Evolutionary conservation across 768 basidiomycete genomes (phyloP).

Genomic region (Macrolepiota albuminosa): DNA sequence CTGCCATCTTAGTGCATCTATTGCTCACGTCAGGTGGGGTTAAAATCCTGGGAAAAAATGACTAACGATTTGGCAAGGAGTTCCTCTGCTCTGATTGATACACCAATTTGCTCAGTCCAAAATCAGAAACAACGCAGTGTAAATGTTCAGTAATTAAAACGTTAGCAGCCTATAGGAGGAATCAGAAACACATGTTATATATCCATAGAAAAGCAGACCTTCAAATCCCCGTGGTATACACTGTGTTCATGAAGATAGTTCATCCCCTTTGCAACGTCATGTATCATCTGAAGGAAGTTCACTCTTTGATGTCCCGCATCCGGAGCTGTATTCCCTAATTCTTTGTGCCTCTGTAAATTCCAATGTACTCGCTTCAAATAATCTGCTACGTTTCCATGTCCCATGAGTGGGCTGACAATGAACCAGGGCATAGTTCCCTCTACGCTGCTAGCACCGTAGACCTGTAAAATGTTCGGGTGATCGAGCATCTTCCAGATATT

Average conservation of each 20-base stretch:
- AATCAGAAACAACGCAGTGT: slow-evolving; percentile 71
- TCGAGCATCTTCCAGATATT: slow-evolving; percentile 67
- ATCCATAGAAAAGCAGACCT: slow-evolving; percentile 35
- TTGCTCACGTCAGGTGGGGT: neutral
- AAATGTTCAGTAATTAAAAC: slow-evolving; percentile 64
- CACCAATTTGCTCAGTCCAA: slow-evolving; percentile 76
- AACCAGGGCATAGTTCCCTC: slow-evolving; percentile 70
- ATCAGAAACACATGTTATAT: neutral
- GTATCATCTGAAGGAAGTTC: slow-evolving; percentile 55
- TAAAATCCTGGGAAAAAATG: neutral
- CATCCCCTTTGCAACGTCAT: slow-evolving; percentile 77
- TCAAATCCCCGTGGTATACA: slow-evolving; percentile 76
- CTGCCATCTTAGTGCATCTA: slow-evolving; percentile 50
- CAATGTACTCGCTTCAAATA: slow-evolving; percentile 39
- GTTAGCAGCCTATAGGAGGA: slow-evolving; percentile 51
- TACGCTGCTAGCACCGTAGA: slow-evolving; percentile 74
- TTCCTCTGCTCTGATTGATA: slow-evolving; percentile 58
- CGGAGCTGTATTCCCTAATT: neutral
- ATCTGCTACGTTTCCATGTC: slow-evolving; percentile 55
- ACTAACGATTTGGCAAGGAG: slow-evolving; percentile 20
- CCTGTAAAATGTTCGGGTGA: slow-evolving; percentile 66
- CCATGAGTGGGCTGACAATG: slow-evolving; percentile 72
- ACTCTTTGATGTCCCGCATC: slow-evolving; percentile 6
- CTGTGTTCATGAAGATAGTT: slow-evolving; percentile 64
- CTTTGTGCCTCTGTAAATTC: slow-evolving; percentile 2